A percentile compares a stretch with the other conserved stretches of the same genome.
Conservation (phyloP, 31 red algal species). For the Asparagopsis taxiformis region DNA sequence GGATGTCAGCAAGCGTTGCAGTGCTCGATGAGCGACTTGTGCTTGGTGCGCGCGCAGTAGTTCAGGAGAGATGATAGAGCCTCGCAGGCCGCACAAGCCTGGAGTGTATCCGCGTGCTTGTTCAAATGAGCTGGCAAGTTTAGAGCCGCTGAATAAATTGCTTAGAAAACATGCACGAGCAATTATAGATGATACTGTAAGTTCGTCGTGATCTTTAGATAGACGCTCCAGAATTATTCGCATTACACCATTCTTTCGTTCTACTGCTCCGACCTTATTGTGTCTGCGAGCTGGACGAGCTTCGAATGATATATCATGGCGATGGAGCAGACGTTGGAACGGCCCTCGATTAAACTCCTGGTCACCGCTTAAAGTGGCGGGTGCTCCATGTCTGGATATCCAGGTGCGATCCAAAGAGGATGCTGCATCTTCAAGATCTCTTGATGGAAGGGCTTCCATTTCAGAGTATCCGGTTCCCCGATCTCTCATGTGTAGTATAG, state of each 20-base stretch:
- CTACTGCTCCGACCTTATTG: background rate
- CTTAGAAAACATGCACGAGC: background rate
- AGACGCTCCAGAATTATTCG: background rate
- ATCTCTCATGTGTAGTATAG: background rate
- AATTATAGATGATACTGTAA: background rate
- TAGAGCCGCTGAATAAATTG: background rate
- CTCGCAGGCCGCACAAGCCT: background rate
- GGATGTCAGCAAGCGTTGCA: background rate
- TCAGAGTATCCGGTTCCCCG: background rate
- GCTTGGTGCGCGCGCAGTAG: background rate
- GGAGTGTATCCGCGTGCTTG: background rate
- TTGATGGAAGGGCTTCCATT: background rate
- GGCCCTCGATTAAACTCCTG: background rate
- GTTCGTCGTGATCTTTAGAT: background rate
- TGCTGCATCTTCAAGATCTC: background rate
- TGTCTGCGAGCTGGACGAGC: background rate
- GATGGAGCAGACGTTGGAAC: background rate
- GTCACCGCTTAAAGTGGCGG: background rate
- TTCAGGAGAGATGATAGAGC: background rate
- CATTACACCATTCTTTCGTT: background rate
- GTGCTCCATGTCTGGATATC: background rate
- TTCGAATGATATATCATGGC: background rate
- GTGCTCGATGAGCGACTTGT: background rate
- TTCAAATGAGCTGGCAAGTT: background rate
- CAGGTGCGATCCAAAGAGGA: background rate